phyloP scores from a whole-genome alignment of 2,329 filamentous ascomycete species.

The Paracamarosporium sp. region DNA sequence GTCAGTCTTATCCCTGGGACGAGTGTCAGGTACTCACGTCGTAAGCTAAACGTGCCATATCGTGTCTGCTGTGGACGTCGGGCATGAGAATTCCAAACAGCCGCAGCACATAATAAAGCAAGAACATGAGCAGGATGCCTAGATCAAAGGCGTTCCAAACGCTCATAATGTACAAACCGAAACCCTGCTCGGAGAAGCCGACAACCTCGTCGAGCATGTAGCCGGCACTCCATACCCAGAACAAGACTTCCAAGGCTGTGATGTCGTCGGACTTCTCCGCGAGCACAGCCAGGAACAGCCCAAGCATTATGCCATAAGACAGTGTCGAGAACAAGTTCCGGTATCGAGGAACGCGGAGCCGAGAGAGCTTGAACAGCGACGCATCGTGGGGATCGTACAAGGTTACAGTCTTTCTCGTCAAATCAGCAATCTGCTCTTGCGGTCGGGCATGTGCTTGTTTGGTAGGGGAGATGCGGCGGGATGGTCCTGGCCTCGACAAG shows the following conservation, averaged over 20 bases:
- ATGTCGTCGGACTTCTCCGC: constrained; percentile 78
- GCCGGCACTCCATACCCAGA: constrained; percentile 97
- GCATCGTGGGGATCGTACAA: constrained; percentile 91
- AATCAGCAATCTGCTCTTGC: constrained; percentile 38
- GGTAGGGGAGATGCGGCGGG: constrained; percentile 32
- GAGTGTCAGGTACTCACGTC: no score
- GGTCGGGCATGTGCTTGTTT: constrained; percentile 19
- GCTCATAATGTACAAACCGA: constrained; percentile 95
- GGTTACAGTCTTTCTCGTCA: constrained; percentile 75
- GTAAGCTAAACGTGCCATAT: constrained; percentile 84
- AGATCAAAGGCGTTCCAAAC: constrained; percentile 98
- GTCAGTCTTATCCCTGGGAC: no score
- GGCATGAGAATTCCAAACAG: constrained; percentile 86
- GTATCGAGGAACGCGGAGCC: constrained; percentile 89
- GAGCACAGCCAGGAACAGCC: constrained; percentile 84
- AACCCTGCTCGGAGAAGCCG: constrained; percentile 95
- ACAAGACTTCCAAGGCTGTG: constrained; percentile 82
- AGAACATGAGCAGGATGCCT: constrained; percentile 83
- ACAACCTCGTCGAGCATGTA: constrained; percentile 97
- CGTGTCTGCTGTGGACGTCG: constrained; percentile 66
- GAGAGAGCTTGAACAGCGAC: constrained; percentile 88
- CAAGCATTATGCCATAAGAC: constrained; percentile 84
- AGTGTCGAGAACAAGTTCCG: constrained; percentile 87
- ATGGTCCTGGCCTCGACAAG: constrained; percentile 39
- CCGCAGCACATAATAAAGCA: constrained; percentile 88